Evolutionary conservation across 768 basidiomycete genomes (phyloP).

Genomic region (Leccinum disarticulatum): DNA sequence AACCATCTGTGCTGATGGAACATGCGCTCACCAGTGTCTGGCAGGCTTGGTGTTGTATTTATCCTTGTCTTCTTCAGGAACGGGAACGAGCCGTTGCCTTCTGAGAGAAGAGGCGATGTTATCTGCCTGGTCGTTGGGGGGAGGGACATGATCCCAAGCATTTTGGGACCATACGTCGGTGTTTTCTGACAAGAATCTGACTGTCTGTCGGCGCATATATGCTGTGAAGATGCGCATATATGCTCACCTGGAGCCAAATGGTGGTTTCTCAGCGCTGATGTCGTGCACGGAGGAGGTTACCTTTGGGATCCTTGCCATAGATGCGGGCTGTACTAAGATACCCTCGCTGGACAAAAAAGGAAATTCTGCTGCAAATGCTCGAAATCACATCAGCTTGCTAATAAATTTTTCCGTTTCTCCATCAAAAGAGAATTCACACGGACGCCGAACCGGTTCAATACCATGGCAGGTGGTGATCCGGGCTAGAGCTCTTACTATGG

Average conservation of each 20-base stretch:
- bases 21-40: slow-evolving; percentile 56
- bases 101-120: slow-evolving; percentile 66
- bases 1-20: slow-evolving; percentile 29
- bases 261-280: slow-evolving; percentile 51
- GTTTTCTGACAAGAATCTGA: slow-evolving; percentile 68
- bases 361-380: not conserved
- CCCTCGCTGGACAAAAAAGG: not conserved
- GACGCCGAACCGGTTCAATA: not conserved
- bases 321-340: no score
- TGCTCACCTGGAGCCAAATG: slow-evolving; percentile 68
- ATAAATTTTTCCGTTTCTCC: no score
- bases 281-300: slow-evolving; percentile 67
- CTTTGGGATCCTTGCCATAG: slow-evolving; percentile 29
- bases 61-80: slow-evolving; percentile 66
- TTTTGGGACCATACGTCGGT: slow-evolving; percentile 83
- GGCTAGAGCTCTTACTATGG: no score
- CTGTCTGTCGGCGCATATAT: not conserved
- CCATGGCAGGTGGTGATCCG: not conserved
- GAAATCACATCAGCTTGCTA: no score
- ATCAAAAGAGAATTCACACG: no score
- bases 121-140: slow-evolving; percentile 78
- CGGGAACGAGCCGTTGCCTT: slow-evolving; percentile 70
- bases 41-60: slow-evolving; percentile 75
- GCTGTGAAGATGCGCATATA: not conserved
- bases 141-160: slow-evolving; percentile 90